Evolutionary conservation across 305 asterid genomes (phyloP).

Genomic region (Ilex paraguariensis): DNA sequence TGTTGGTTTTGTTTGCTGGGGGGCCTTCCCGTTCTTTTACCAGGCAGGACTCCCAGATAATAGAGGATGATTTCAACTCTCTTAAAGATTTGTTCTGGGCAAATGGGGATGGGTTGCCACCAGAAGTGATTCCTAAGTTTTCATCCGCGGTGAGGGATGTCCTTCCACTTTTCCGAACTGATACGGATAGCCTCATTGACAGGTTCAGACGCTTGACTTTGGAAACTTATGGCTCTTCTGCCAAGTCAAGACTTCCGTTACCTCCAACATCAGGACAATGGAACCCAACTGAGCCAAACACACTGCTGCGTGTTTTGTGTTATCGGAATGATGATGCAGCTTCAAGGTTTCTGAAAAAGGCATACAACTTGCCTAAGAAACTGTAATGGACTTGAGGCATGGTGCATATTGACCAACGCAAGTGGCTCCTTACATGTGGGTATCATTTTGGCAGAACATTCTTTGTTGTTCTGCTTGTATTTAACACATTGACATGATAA

Average conservation of each 20-base stretch:
- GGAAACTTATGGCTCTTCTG: slow-evolving; percentile 71
- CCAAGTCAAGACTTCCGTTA: slow-evolving; percentile 76
- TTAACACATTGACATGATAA: too few relatives aligned
- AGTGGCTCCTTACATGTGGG: too few relatives aligned
- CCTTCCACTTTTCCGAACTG: background rate
- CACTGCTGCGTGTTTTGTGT: slow-evolving; percentile 78
- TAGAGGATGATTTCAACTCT: background rate
- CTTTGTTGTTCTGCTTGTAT: too few relatives aligned
- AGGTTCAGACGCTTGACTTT: slow-evolving; percentile 53
- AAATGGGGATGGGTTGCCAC: background rate
- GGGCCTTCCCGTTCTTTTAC: background rate
- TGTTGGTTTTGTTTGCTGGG: background rate
- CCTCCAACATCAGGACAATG: slow-evolving; percentile 96
- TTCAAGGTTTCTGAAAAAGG: slow-evolving; percentile 86
- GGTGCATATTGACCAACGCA: too few relatives aligned
- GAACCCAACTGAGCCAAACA: slow-evolving; percentile 85
- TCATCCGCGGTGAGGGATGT: background rate
- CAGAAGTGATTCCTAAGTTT: too few relatives aligned
- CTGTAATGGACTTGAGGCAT: slow-evolving; percentile 18
- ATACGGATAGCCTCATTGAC: slow-evolving; percentile 39
- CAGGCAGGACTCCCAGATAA: background rate
- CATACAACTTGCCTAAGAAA: slow-evolving; percentile 85
- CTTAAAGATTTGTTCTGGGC: background rate
- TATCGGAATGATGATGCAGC: slow-evolving; percentile 88
- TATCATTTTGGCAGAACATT: too few relatives aligned